These are phyloP conservation scores for Phytophthora pini DNA, from an alignment of 352 stramenopile genomes.

Conservation along the genomic window DNA sequence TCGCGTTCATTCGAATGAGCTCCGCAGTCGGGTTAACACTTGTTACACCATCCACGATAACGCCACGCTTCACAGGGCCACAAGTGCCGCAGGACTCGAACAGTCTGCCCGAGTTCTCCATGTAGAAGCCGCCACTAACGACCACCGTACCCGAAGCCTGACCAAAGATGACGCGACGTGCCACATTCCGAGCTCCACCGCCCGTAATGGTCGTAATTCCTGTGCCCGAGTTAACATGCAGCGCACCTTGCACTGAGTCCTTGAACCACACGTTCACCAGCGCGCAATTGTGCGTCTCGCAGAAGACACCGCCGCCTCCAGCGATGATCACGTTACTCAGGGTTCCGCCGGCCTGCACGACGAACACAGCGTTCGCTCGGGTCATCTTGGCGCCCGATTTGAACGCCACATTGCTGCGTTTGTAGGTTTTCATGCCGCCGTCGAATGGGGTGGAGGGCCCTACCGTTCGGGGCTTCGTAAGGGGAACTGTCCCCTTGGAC, in stretches of 20 bases:
- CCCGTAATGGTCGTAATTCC: conserved; percentile 66
- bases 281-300: conserved; percentile 65
- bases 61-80: conserved; percentile 60
- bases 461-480: conserved; percentile 33
- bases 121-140: conserved; percentile 60
- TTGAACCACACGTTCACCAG: conserved; percentile 70
- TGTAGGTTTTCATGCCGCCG: conserved; percentile 65
- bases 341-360: conserved; percentile 61
- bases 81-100: conserved; percentile 73
- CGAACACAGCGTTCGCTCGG: conserved; percentile 59
- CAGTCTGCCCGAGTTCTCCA: conserved; percentile 50
- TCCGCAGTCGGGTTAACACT: conserved; percentile 59
- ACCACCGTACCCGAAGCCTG: conserved; percentile 59
- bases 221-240: conserved; percentile 59
- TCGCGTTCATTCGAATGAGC: conserved; percentile 72
- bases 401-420: conserved; percentile 60
- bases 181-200: conserved; percentile 55
- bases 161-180: conserved; percentile 48
- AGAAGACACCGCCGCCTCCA: conserved; percentile 58
- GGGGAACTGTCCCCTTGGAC: conserved; percentile 43
- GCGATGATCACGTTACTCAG: conserved; percentile 75
- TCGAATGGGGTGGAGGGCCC: conserved; percentile 54
- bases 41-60: conserved; percentile 58
- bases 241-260: conserved; percentile 54
- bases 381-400: conserved; percentile 39